phyloP scores from a whole-genome alignment of 169 alveolate genomes.

The Plasmodium ovale region DNA sequence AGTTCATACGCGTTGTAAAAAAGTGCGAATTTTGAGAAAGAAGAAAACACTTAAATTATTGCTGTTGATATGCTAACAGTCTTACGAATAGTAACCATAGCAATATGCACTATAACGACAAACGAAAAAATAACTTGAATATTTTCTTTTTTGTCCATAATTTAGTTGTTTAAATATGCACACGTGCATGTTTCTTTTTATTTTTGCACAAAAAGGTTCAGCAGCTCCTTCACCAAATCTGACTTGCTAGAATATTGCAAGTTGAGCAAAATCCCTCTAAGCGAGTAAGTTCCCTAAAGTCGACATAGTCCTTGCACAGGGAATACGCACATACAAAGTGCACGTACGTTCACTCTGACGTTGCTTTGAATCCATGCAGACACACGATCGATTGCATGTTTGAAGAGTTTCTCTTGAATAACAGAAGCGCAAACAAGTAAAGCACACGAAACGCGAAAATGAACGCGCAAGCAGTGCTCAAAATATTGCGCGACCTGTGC shows the following conservation, averaged over 20 bases:
- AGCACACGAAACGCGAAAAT: not conserved
- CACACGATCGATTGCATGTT: conserved; percentile 60
- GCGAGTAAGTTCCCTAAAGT: conserved; percentile 10
- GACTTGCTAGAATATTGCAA: conserved; percentile 48
- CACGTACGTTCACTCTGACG: not conserved
- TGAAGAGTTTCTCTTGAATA: conserved; percentile 34
- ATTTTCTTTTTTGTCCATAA: too few species aligned
- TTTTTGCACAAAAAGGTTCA: too few species aligned
- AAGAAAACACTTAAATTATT: too few species aligned
- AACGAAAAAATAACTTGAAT: too few species aligned
- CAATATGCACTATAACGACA: too few species aligned
- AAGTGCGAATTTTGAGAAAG: too few species aligned
- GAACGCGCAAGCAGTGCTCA: not conserved
- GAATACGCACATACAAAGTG: not conserved
- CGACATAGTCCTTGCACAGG: not conserved
- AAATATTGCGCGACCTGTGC: too few species aligned
- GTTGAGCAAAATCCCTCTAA: conserved; percentile 21
- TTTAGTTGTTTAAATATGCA: too few species aligned
- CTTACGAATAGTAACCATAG: too few species aligned
- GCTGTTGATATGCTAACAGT: too few species aligned
- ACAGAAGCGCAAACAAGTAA: conserved; percentile 27
- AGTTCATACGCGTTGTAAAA: too few species aligned
- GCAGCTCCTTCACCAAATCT: not conserved
- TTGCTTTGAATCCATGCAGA: not conserved
- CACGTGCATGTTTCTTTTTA: too few species aligned